Percentiles rank a stretch among this genome's conserved stretches.
phyloP scores from a whole-genome alignment of 1,284 basidiomycete genomes.

The Microbotryum intermedium region DNA sequence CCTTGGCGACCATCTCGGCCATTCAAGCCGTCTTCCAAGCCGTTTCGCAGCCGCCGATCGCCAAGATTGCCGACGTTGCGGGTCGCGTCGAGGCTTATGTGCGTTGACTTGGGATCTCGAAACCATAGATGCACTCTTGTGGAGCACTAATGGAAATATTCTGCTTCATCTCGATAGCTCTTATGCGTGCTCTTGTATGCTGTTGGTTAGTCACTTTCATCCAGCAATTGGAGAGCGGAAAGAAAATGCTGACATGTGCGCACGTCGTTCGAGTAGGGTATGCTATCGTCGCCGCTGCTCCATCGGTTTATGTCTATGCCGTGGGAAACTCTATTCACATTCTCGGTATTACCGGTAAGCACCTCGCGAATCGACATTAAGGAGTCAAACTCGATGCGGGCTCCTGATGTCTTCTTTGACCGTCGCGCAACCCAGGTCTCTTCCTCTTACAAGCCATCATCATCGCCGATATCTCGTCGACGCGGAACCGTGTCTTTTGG shows the following conservation, averaged over 20 bases:
- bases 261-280: conserved; percentile 17
- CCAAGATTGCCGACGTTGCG: conserved; percentile 38
- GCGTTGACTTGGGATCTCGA: no score
- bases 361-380: no score
- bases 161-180: no score
- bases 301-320: conserved; percentile 33
- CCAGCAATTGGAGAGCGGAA: no score
- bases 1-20: conserved; percentile 36
- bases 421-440: conserved; percentile 8
- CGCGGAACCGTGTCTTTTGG: conserved; percentile 38
- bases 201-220: conserved; percentile 24
- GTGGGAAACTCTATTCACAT: conserved; percentile 39
- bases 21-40: conserved; percentile 37
- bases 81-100: conserved; percentile 38
- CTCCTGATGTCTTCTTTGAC: no score
- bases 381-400: no score
- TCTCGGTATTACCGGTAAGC: conserved; percentile 38
- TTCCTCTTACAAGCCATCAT: conserved; percentile 37
- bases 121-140: no score
- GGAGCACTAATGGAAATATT: no score
- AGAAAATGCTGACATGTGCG: neutral
- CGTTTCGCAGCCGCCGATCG: conserved; percentile 38
- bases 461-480: conserved; percentile 37
- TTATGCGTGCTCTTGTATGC: conserved; percentile 37
- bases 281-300: conserved; percentile 36